These are phyloP conservation scores for Sonneratia alba DNA, from an alignment of 345 rosid species.

Conservation along the genomic window DNA sequence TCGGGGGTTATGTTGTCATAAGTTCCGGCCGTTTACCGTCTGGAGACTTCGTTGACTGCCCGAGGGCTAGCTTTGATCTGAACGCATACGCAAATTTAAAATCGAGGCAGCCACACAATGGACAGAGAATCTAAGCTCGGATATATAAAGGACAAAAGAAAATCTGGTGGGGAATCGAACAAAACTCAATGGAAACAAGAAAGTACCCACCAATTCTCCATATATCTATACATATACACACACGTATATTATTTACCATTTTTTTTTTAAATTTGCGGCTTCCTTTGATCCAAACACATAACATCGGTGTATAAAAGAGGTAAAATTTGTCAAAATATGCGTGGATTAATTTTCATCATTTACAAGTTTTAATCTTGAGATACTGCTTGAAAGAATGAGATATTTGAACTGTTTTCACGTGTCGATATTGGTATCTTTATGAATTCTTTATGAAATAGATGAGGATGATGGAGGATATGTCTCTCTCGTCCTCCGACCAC, in stretches of 20 bases:
- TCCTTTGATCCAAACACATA: too few species aligned
- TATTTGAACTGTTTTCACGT: too few species aligned
- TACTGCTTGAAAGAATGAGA: too few species aligned
- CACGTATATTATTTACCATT: too few species aligned
- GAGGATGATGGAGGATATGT: background rate
- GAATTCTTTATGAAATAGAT: background rate
- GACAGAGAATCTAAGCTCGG: background rate
- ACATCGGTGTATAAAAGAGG: too few species aligned
- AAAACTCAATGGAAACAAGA: background rate
- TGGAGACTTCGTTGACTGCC: background rate
- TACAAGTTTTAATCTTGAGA: too few species aligned
- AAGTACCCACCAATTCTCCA: background rate
- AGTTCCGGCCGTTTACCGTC: too few species aligned
- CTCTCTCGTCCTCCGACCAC: conserved; percentile 2
- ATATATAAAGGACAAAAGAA: background rate
- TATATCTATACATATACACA: background rate
- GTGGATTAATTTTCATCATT: too few species aligned
- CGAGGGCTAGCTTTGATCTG: background rate
- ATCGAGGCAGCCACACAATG: background rate
- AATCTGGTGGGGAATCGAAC: background rate
- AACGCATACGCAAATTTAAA: background rate
- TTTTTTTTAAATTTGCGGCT: too few species aligned
- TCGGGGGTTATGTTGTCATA: too few species aligned
- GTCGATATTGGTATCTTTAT: too few species aligned
- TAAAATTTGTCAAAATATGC: too few species aligned